phyloP scores from a whole-genome alignment of 1,284 basidiomycete genomes.

The Apiotrichum gamsii region DNA sequence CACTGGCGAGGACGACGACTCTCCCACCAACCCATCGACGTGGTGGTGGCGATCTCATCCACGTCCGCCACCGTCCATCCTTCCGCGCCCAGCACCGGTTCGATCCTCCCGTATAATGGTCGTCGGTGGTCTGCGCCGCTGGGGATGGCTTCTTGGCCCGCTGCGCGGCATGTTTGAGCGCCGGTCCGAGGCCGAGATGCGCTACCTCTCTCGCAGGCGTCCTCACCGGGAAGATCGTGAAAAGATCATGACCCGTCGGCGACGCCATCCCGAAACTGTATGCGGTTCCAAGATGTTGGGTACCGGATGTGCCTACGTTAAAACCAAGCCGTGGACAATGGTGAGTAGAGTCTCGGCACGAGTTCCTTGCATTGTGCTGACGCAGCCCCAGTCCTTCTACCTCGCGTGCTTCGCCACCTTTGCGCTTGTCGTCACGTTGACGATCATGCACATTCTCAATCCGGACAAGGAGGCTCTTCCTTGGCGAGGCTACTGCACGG shows the following conservation, averaged over 20 bases:
- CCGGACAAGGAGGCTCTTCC: conserved; percentile 91
- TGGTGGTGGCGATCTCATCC: conserved; percentile 2
- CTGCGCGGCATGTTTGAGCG: background rate
- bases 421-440: conserved; percentile 51
- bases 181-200: no score
- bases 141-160: background rate
- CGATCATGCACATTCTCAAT: conserved; percentile 86
- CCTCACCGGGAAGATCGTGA: background rate
- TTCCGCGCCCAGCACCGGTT: background rate
- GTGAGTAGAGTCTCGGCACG: conserved; percentile 15
- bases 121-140: background rate
- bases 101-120: background rate
- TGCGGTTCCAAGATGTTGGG: background rate
- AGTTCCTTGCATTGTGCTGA: no score
- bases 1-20: conserved; percentile 3
- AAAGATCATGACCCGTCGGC: no score
- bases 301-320: conserved; percentile 15
- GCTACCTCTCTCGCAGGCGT: background rate
- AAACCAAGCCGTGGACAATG: conserved; percentile 24
- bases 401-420: conserved; percentile 48
- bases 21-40: background rate
- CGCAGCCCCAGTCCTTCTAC: no score
- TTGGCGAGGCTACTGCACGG: conserved; percentile 87
- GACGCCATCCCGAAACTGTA: background rate
- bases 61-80: background rate